Evolutionary conservation across 371 early-diverging fungal genomes (phyloP), one percentile per base, ranked within the genome.

Genomic region (Mucor irregularis): DNA sequence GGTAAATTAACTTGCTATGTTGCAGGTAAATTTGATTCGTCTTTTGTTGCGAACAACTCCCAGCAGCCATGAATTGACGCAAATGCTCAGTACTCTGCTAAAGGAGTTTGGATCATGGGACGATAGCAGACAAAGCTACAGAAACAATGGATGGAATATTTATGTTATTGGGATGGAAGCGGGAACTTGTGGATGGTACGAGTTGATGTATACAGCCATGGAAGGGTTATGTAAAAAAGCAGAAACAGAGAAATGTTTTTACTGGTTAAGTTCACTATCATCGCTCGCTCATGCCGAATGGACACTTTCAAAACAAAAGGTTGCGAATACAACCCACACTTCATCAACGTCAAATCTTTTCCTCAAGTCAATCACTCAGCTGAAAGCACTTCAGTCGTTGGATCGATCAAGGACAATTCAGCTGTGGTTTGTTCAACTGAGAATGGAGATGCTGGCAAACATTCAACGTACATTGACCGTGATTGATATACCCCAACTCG

Each of bases 141-240:
- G 42, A 16, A 44, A 19, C 6, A 69, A 72, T 50, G 63, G 60
- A 5, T 71, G 73, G 70, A 44, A 69, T 13, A 19, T 77, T 0
- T 77, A 72, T 50, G 26, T 61, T 4, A 64, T 74, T 21, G 72
- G 66, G 10, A 55, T 51, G n/a, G 72, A 69, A 31, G 78, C 78
- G 2, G 74, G 73, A 1, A 37, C 34, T 7, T 61, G 60, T 30
- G 62, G 66, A 46, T 74, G 73, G 70, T 69, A 64, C 33, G 49
- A 55, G 21, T 14, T 77, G 14, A 72, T 77, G 74, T 37, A 69
- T 33, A 22, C 43, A 9, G 49, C 71, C 10, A 48, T 62, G 35
- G 43, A 46, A 11, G 63, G 43, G 30, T 47, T 74, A 11, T 37
- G 50, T 17, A 61, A 50, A 13, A 65, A 54, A 66, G 69, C 62